Evolutionary conservation across 1,284 basidiomycete genomes (phyloP).

Genomic region (Puccinia coronata): DNA sequence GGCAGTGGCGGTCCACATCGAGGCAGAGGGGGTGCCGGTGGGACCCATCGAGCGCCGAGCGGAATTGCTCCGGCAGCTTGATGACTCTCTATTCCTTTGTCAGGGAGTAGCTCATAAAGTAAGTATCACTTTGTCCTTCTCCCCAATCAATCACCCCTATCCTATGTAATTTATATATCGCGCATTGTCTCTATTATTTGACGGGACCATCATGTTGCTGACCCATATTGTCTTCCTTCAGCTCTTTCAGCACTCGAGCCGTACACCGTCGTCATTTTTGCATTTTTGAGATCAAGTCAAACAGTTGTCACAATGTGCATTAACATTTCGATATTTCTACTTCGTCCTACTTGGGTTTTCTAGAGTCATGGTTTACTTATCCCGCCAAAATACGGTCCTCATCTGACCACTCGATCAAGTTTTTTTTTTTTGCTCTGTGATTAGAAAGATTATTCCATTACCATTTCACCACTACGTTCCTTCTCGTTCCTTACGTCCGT

Average conservation of each 20-base stretch:
- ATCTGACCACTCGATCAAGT: conserved; percentile 13
- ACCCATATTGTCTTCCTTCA: neutral
- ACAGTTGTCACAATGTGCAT: conserved; percentile 28
- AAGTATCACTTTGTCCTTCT: neutral
- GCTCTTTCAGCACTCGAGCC: conserved; percentile 20
- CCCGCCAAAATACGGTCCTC: conserved; percentile 18
- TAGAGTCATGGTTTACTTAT: conserved; percentile 37
- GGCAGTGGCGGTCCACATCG: conserved; percentile 31
- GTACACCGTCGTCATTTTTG: conserved; percentile 33
- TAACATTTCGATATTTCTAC: conserved; percentile 27
- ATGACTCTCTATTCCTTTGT: conserved; percentile 18
- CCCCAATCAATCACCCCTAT: neutral
- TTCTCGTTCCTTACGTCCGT: conserved; percentile 12
- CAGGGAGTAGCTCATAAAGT: conserved; percentile 4
- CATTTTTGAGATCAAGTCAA: conserved; percentile 28
- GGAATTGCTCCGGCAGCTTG: conserved; percentile 36
- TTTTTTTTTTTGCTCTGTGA: conserved; percentile 19
- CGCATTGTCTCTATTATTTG: neutral
- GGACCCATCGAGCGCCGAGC: conserved; percentile 38
- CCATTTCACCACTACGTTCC: neutral
- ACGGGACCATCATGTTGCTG: neutral
- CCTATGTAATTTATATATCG: too few species aligned
- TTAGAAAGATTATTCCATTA: conserved; percentile 23
- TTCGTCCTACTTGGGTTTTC: conserved; percentile 40
- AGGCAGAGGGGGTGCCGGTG: conserved; percentile 41